Evolutionary conservation across 2,329 filamentous ascomycete genomes (phyloP).

Genomic region (Trichophaea hybrida): DNA sequence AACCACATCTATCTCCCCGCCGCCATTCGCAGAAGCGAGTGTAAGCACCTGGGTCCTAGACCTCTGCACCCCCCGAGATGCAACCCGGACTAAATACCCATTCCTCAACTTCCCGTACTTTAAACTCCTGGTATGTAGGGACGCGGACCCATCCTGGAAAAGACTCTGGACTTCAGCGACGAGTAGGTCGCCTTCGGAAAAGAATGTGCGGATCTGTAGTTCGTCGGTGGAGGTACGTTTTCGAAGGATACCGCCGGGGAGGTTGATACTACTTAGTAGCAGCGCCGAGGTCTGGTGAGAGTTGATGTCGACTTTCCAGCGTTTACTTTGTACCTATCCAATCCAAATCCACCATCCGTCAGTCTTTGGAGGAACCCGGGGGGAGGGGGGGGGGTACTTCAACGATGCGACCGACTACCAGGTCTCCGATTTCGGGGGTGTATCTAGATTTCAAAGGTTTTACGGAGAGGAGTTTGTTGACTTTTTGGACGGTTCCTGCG

Average conservation of each 20-base stretch:
- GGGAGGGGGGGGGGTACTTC: slow-evolving; percentile 34
- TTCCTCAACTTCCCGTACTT: slow-evolving; percentile 95
- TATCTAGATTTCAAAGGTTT: slow-evolving; percentile 83
- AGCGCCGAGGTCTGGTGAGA: slow-evolving; percentile 73
- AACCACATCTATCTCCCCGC: slow-evolving; percentile 65
- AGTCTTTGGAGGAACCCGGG: no score
- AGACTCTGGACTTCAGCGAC: slow-evolving; percentile 90
- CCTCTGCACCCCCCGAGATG: slow-evolving; percentile 69
- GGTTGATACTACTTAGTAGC: slow-evolving; percentile 78
- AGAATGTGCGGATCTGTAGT: slow-evolving; percentile 93
- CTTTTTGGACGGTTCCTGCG: slow-evolving; percentile 77
- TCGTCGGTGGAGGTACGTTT: slow-evolving; percentile 91
- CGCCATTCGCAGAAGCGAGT: slow-evolving; percentile 44
- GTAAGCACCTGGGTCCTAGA: slow-evolving; percentile 80
- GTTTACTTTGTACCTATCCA: slow-evolving; percentile 73
- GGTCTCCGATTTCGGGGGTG: slow-evolving; percentile 86
- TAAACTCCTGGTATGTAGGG: slow-evolving; percentile 74
- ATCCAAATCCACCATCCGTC: no score
- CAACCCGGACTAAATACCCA: slow-evolving; percentile 72
- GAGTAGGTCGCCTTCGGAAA: slow-evolving; percentile 83
- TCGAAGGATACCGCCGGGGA: slow-evolving; percentile 82
- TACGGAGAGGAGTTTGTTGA: slow-evolving; percentile 92
- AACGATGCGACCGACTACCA: slow-evolving; percentile 84
- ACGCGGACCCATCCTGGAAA: slow-evolving; percentile 70
- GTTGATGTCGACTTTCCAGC: slow-evolving; percentile 91